Evolutionary conservation across 805 yeast genomes (phyloP), one percentile per base, ranked within the genome.

Genomic region (Kurtzmaniella fragi): DNA sequence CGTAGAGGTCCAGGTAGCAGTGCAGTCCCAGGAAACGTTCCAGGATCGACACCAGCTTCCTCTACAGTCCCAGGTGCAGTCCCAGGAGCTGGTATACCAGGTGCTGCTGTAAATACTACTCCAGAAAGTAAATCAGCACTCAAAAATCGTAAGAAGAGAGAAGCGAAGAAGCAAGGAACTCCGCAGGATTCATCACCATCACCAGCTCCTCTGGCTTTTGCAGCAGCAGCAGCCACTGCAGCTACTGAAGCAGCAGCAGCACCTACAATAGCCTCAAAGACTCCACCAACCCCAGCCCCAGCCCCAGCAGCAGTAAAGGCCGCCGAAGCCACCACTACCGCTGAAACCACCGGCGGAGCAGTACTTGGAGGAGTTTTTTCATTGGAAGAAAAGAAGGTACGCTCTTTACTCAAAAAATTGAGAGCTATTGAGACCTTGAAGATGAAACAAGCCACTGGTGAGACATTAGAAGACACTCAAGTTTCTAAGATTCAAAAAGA

Each of bases 381-480:
- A 9, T 72, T 86, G 31, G 97, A 91, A 62, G 98, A 91, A 52
- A 93, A 90, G 73, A 89, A 90, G 64, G 82, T 88, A 47, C 78
- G 99, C 59, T 80, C 93, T 26, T 73, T 93, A 59, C 74, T 90
- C 62, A 93, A 93, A 70, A 93, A 93, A 65, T 75, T 91, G 46
- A 77, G 98, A 56, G 97, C 99, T n/a, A 93, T 93, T 51, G 95
- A 90, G 61, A 80, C 80, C 39, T 75, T 93, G 54, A 90, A 90
- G 63, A 77, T 77, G 71, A 86, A 91, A 59, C 89, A 86, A 64
- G 84, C 83, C 7, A 71, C 68, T 40, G 95, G 91, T 36, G 96
- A 89, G 46, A 72, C 80, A 44, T 75, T 93, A 50, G 99, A 93
- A 65, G 95, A 83, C 53, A 93, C 98, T 26, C 99, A 93, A 69